Conservation (phyloP, 2,329 filamentous ascomycete species). For the Neonectria neomacrospora region DNA sequence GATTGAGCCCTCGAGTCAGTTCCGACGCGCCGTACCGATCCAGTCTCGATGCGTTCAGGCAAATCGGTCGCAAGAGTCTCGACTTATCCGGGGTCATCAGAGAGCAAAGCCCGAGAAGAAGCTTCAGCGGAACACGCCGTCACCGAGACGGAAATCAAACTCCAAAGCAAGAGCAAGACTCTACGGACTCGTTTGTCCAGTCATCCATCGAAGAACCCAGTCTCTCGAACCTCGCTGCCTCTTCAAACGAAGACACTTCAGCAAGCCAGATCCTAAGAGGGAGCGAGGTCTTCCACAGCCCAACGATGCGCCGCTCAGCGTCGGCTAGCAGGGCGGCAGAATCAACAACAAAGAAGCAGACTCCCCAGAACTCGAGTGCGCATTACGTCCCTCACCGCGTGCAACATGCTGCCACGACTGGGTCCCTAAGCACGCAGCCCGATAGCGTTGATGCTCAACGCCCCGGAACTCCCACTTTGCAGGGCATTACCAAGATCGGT, state of each 20-base stretch:
- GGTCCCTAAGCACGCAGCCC: conserved; percentile 44
- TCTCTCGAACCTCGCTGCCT: conserved; percentile 75
- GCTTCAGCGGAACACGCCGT: conserved; percentile 68
- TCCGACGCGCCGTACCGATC: conserved; percentile 59
- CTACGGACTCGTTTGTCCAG: conserved; percentile 78
- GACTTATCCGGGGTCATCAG: conserved; percentile 60
- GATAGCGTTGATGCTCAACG: conserved; percentile 34
- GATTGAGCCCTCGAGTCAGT: conserved; percentile 65
- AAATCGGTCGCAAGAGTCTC: conserved; percentile 61
- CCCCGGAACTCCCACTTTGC: conserved; percentile 56
- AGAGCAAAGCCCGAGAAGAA: conserved; percentile 63
- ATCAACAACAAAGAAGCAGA: conserved; percentile 25
- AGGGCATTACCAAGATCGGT: conserved; percentile 69
- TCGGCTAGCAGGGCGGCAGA: conserved; percentile 50
- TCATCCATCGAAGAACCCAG: conserved; percentile 78
- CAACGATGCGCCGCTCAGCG: conserved; percentile 69
- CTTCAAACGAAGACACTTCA: conserved; percentile 80
- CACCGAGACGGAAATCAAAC: conserved; percentile 34
- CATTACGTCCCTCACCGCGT: conserved; percentile 25
- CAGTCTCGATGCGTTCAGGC: conserved; percentile 65
- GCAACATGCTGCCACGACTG: conserved; percentile 54
- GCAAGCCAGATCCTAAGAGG: conserved; percentile 90
- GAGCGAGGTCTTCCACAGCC: conserved; percentile 88
- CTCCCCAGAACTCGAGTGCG: conserved; percentile 31
- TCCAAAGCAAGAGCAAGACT: conserved; percentile 58